Evolutionary conservation across 108 stramenopile species (phyloP).

Genomic region (Pseudonitzschia pungens): DNA sequence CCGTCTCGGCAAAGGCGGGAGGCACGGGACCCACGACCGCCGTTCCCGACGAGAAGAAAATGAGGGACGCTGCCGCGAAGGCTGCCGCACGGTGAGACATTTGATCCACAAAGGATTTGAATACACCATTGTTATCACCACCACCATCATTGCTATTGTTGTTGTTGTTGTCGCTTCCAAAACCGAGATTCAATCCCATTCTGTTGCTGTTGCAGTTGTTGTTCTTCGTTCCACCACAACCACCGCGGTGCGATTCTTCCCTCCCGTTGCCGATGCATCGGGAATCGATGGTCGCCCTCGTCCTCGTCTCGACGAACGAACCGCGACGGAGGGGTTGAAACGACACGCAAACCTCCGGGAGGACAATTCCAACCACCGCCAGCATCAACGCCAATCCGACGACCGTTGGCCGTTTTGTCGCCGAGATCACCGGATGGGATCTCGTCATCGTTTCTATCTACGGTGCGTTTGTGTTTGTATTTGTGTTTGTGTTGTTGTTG

Average conservation of each 20-base stretch:
- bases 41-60: slow-evolving; percentile 8
- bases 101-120: not conserved
- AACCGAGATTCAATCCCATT: not conserved
- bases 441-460: not conserved
- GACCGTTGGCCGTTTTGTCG: not conserved
- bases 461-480: not conserved
- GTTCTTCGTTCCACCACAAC: too few species aligned
- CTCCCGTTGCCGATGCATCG: not conserved
- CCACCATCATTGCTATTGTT: too few species aligned
- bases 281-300: not conserved
- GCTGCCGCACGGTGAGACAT: not conserved
- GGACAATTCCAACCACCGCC: not conserved
- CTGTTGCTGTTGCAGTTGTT: too few species aligned
- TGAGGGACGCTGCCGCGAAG: not conserved
- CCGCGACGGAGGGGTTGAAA: not conserved
- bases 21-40: not conserved
- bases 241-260: not conserved
- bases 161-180: not conserved
- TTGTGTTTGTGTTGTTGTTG: not conserved
- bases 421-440: not conserved
- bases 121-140: not conserved
- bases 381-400: not conserved
- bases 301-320: not conserved
- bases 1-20: not conserved
- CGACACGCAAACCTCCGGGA: not conserved